A percentile compares a stretch with the other conserved stretches of the same genome.
Conservation (phyloP, 768 basidiomycete species). For the Lanmaoa rubissima region DNA sequence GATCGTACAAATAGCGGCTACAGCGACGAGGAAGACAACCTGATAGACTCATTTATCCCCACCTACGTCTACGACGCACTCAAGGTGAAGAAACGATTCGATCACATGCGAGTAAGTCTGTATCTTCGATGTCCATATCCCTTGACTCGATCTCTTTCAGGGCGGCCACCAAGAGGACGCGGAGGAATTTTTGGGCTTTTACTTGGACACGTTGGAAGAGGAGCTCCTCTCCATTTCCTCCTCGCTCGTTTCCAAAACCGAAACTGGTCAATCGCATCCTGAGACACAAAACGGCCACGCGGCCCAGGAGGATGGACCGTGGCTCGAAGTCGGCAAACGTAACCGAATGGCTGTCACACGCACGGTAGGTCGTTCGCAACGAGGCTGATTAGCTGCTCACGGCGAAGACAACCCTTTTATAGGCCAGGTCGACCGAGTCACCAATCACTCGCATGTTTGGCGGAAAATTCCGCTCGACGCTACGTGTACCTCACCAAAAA, state of each 20-base stretch:
- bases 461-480: slow-evolving; percentile 83
- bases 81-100: slow-evolving; percentile 91
- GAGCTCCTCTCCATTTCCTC: slow-evolving; percentile 73
- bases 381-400: not conserved
- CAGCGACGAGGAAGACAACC: slow-evolving; percentile 46
- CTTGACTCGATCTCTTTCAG: slow-evolving; percentile 33
- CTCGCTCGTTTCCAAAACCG: slow-evolving; percentile 44
- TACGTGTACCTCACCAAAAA: slow-evolving; percentile 76
- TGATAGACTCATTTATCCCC: slow-evolving; percentile 76
- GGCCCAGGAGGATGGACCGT: slow-evolving; percentile 61
- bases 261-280: slow-evolving; percentile 14
- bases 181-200: slow-evolving; percentile 98
- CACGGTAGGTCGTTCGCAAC: slow-evolving; percentile 50
- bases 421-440: slow-evolving; percentile 81
- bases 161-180: slow-evolving; percentile 97
- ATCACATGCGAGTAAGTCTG: slow-evolving; percentile 77
- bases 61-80: slow-evolving; percentile 88
- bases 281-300: slow-evolving; percentile 14
- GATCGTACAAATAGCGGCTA: slow-evolving; percentile 29
- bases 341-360: slow-evolving; percentile 80
- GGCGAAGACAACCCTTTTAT: not conserved
- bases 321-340: slow-evolving; percentile 91
- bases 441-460: slow-evolving; percentile 93
- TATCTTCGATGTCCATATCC: slow-evolving; percentile 2
- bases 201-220: slow-evolving; percentile 91